Conservation (phyloP, 148 eudicot species). For the Silene conica region DNA sequence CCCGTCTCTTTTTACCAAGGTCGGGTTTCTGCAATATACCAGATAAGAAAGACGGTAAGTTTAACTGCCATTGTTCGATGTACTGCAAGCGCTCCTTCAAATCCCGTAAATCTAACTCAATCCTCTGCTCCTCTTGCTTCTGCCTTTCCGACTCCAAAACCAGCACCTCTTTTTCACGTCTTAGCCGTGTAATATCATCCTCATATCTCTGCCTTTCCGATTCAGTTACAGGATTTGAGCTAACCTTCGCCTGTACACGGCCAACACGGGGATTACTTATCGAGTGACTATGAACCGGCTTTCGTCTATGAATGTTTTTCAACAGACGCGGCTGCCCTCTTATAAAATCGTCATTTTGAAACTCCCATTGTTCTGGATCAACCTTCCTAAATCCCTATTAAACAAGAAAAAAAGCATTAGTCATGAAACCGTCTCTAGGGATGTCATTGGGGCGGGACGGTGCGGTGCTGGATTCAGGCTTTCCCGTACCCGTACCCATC, state of each 20-base stretch:
- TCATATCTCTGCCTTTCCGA: slow-evolving; percentile 49
- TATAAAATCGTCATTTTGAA: slow-evolving; percentile 77
- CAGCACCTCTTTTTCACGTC: slow-evolving; percentile 43
- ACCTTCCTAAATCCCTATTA: slow-evolving; percentile 78
- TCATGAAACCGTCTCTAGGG: neutral
- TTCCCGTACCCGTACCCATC: too few species aligned
- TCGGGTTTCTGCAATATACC: slow-evolving; percentile 44
- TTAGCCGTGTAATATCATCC: slow-evolving; percentile 52
- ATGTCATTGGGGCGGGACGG: too few species aligned
- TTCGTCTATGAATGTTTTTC: slow-evolving; percentile 75
- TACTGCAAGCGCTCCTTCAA: slow-evolving; percentile 43
- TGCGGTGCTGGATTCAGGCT: too few species aligned
- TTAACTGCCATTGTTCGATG: slow-evolving; percentile 44
- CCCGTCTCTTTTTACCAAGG: slow-evolving; percentile 59
- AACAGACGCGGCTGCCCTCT: slow-evolving; percentile 72
- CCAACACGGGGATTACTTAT: slow-evolving; percentile 40
- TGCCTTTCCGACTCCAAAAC: slow-evolving; percentile 41
- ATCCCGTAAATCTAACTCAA: slow-evolving; percentile 35
- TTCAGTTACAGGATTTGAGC: slow-evolving; percentile 52
- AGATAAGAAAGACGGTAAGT: slow-evolving; percentile 44
- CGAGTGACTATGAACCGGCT: slow-evolving; percentile 90
- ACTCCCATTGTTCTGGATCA: slow-evolving; percentile 95
- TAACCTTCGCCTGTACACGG: slow-evolving; percentile 41
- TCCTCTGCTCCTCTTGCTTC: slow-evolving; percentile 39
- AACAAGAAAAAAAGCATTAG: neutral